A percentile compares a stretch with the other conserved stretches of the same genome.
Evolutionary conservation across 306 rosid genomes (phyloP).

Genomic region (Quercus ilex): DNA sequence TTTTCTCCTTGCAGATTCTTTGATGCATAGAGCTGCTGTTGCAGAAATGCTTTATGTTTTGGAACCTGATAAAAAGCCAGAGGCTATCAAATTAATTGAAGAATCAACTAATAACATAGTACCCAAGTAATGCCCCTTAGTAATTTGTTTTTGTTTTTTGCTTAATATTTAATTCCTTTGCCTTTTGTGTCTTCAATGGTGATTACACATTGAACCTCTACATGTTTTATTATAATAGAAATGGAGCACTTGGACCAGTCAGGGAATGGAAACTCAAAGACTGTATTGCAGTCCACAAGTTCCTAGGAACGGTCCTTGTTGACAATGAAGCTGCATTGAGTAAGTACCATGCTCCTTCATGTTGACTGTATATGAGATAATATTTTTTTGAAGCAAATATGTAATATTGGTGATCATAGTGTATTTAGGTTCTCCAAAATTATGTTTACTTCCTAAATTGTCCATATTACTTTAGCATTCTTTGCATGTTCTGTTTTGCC

Average conservation of each 20-base stretch:
- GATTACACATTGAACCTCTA: conserved; percentile 7
- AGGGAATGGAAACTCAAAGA: conserved; percentile 78
- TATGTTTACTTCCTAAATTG: neutral
- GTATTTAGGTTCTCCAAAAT: neutral
- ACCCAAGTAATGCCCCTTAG: conserved; percentile 45
- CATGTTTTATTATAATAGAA: conserved; percentile 34
- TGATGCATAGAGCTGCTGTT: conserved; percentile 87
- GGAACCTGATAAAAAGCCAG: conserved; percentile 62
- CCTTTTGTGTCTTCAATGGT: neutral
- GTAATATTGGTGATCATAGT: neutral
- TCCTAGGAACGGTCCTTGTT: conserved; percentile 56
- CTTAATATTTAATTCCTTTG: conserved; percentile 18
- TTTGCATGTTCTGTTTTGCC: neutral
- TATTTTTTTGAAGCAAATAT: neutral
- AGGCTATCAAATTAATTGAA: conserved; percentile 75
- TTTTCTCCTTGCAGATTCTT: conserved; percentile 60
- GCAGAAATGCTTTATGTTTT: conserved; percentile 69
- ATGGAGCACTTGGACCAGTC: conserved; percentile 70
- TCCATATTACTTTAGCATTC: neutral
- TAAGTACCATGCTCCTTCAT: conserved; percentile 32
- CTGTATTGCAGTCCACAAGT: conserved; percentile 69
- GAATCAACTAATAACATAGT: conserved; percentile 57
- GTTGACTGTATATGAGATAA: neutral
- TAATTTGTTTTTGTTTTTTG: neutral
- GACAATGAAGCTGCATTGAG: conserved; percentile 69